Base-by-base conservation (phyloP, 441 rosid genomes). In the Gossypium schwendimanii region DNA sequence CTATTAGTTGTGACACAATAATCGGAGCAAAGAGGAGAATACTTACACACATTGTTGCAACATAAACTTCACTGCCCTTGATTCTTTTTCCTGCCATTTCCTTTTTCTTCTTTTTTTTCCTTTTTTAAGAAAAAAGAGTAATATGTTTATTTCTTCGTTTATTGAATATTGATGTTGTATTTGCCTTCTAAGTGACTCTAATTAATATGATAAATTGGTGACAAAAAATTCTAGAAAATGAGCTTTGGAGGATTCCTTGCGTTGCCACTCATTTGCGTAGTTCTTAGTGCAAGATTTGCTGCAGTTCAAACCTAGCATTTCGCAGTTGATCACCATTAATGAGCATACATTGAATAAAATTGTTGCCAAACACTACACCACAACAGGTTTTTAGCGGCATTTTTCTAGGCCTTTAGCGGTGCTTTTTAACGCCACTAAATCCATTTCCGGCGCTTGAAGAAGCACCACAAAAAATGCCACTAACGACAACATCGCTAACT, bases 1-100 rank as follows among this genome's bases (percentile, higher is more conserved):
- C 87, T 4, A 88, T 82, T 3, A 44, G 57, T 0, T 15, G 2
- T 21, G 77, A 78, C 2, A 55, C 10, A 0, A 62, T 81, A 9
- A 72, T 15, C 1, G 73, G 70, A 1, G 70, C 28, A 4, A 55
- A 17, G 12, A 77, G 18, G 36, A 77, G 24, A 66, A 75, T 14
- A 33, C 39, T 33, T 23, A 73, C 14, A 11, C 58, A 59, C 4
- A 74, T 58, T 4, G 69, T 21, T 31, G 7, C 7, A 6, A 55
- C 75, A 26, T 6, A 50, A 53, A 73, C 6, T n/a, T 53, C 64
- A 4, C 14, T 15, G 0, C 36, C 20, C 31, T 11, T 3, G 3
- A 26, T 10, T 67, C 15, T 60, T 23, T 50, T 58, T 18, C n/a
- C 1, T 15, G 0, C 14, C 52, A 41, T 31, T 31, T 31, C 6